Conservation (phyloP, 352 stramenopile species). For the Pythium pyrilobum region DNA sequence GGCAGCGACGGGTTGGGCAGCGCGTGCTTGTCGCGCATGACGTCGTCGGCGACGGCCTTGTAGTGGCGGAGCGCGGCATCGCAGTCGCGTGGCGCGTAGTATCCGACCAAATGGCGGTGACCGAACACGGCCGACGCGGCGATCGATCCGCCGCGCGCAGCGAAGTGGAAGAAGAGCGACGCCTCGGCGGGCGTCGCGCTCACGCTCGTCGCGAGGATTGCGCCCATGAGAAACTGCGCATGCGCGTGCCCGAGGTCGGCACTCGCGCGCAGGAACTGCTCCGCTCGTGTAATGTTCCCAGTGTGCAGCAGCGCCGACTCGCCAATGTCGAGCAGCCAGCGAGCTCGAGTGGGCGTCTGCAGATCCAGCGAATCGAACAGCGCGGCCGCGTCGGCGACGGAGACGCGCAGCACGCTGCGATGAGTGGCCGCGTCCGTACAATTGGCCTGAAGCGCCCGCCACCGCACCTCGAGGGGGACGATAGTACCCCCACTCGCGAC, state of each 20-base stretch:
- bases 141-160: constrained; percentile 29
- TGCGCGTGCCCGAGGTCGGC: constrained; percentile 24
- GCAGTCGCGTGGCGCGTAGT: constrained; percentile 43
- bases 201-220: constrained; percentile 29
- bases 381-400: neutral
- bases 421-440: neutral
- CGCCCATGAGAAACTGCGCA: constrained; percentile 21
- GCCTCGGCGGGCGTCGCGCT: constrained; percentile 10
- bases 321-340: constrained; percentile 31
- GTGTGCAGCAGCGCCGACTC: constrained; percentile 30
- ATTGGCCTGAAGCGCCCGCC: constrained; percentile 2
- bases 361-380: constrained; percentile 10
- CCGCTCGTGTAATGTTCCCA: constrained; percentile 17
- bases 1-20: constrained; percentile 17
- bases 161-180: constrained; percentile 61
- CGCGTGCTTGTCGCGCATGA: constrained; percentile 23
- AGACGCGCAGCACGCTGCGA: neutral
- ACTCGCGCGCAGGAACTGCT: constrained; percentile 36
- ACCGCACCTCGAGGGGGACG: neutral
- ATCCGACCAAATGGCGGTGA: constrained; percentile 58
- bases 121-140: constrained; percentile 62
- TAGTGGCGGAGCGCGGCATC: constrained; percentile 61
- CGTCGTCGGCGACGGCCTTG: constrained; percentile 57
- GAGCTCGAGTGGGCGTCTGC: too few relatives aligned
- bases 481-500: neutral